These are phyloP conservation scores for Vaccinium macrocarpon DNA, from an alignment of 148 eudicot genomes.

Conservation along the genomic window DNA sequence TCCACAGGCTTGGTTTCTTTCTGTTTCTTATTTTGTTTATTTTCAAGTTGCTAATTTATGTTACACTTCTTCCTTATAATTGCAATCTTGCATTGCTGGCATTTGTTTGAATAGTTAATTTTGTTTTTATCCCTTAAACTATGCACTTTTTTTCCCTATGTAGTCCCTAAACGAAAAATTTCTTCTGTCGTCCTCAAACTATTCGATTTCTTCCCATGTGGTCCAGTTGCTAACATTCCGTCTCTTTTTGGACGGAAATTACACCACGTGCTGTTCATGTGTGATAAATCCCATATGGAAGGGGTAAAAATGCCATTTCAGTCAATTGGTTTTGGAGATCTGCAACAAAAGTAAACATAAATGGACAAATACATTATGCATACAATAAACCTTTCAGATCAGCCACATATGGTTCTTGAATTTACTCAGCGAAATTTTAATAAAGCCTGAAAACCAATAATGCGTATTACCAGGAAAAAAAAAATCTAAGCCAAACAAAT, in stretches of 20 bases:
- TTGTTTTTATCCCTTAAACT: too few relatives aligned
- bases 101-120: background rate
- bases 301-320: too few relatives aligned
- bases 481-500: background rate
- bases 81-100: background rate
- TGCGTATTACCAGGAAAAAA: too few relatives aligned
- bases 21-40: background rate
- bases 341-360: background rate
- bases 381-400: background rate
- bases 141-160: too few relatives aligned
- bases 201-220: too few relatives aligned
- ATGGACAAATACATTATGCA: background rate
- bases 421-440: background rate
- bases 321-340: background rate
- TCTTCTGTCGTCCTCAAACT: too few relatives aligned
- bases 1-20: background rate
- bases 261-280: too few relatives aligned
- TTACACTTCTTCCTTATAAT: background rate
- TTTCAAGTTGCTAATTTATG: background rate
- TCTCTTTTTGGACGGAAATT: too few relatives aligned
- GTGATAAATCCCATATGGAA: too few relatives aligned
- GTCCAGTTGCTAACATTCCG: too few relatives aligned
- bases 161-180: too few relatives aligned
- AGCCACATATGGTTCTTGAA: background rate
- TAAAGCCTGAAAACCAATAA: background rate